Base-by-base conservation (phyloP, 768 basidiomycete species). In the Lactarius sanguifluus region DNA sequence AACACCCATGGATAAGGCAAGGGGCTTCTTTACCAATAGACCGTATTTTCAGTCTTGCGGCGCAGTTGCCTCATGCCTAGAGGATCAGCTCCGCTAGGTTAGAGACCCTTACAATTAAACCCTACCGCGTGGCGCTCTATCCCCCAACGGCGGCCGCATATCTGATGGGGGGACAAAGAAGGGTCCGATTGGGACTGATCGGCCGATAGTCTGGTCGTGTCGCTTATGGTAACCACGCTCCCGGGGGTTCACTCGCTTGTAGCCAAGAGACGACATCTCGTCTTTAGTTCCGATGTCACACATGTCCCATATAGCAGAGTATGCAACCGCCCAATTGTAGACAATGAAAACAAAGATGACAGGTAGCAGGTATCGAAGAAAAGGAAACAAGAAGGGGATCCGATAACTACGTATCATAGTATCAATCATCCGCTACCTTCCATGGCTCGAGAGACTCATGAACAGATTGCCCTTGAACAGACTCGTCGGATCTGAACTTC, bases 391-490 rank as follows among this genome's bases (percentile, higher is more conserved):
- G 58, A 62, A 62, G 7, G 32, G 34, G 61, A 63, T 43, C 36
- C 41, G n/a, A 52, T 8, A 41, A 18, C 1, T 30, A 52, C 41
- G 20, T 45, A 20, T 56, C 23, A 12, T 34, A 32, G 32, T 32
- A 69, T 66, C 60, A 59, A 28, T 56, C 38, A 41, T 62, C 25
- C n/a, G 50, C 58, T 30, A 67, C 67, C 40, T 69, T 62, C 67
- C 64, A 72, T 15, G 70, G 72, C n/a, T 66, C 57, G 32, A 68
- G 61, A 45, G 69, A 72, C 64, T 73, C 73, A 30, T 72, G 71
- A 16, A 68, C 70, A 32, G 75, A 74, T 32, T 68, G 65, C 28
- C 71, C 70, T n/a, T 68, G 67, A 12, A 47, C 47, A 50, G 64
- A 67, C 23, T 57, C 66, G 16, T 62, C 64, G 3, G 62, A 56